Conservation (phyloP, 805 yeast genomes). For the Cyberlindnera misumaiensis region DNA sequence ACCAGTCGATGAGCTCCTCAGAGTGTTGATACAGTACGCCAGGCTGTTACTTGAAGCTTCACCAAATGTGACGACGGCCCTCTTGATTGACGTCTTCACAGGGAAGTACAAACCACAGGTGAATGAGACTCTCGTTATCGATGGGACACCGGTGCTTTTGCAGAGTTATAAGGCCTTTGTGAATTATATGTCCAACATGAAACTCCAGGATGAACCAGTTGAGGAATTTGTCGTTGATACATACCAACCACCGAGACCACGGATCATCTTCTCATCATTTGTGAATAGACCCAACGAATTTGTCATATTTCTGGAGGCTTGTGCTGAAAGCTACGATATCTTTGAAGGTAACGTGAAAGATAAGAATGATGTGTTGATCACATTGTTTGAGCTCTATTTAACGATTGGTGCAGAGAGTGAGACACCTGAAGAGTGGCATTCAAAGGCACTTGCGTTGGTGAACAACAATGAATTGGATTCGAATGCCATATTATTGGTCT, state of each 20-base stretch:
- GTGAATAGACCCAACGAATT: conserved; percentile 82
- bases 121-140: conserved; percentile 11
- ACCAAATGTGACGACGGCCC: conserved; percentile 77
- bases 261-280: conserved; percentile 80
- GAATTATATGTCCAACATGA: conserved; percentile 38
- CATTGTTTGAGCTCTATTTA: conserved; percentile 78
- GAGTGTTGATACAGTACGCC: conserved; percentile 63
- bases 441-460: conserved; percentile 53
- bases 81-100: conserved; percentile 82
- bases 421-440: conserved; percentile 47
- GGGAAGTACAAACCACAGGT: conserved; percentile 60
- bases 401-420: conserved; percentile 41
- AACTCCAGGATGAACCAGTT: conserved; percentile 16
- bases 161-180: conserved; percentile 55
- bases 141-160: conserved; percentile 19
- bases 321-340: conserved; percentile 67
- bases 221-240: conserved; percentile 32
- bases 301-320: conserved; percentile 88
- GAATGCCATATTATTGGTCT: conserved; percentile 38
- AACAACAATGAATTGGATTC: conserved; percentile 46
- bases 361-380: conserved; percentile 63
- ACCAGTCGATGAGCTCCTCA: conserved; percentile 67
- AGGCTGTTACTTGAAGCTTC: conserved; percentile 54
- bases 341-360: conserved; percentile 67
- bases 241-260: conserved; percentile 87